These are phyloP conservation scores for Blastocystis hominis DNA, from an alignment of 352 stramenopile genomes.

Conservation along the genomic window DNA sequence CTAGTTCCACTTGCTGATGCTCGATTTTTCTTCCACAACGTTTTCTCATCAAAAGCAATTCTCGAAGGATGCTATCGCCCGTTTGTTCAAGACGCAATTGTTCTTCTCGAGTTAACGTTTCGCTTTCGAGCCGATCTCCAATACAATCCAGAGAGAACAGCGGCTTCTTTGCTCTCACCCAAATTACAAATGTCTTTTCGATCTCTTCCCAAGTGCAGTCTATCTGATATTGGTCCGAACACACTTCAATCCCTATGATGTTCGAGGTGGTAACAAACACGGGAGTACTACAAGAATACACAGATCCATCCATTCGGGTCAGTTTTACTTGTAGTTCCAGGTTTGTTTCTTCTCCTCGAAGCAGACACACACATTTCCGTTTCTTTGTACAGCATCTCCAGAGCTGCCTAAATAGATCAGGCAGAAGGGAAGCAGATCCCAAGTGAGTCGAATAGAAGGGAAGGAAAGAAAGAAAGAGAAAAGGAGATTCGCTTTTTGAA, in stretches of 20 bases:
- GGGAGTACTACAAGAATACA: background rate
- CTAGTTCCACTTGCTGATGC: conserved; percentile 3
- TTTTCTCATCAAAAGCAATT: conserved; percentile 8
- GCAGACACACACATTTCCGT: background rate
- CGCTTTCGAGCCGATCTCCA: background rate
- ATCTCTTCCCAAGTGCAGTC: background rate
- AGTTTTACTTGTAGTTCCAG: background rate
- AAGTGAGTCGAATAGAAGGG: conserved; percentile 1
- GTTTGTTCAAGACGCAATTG: background rate
- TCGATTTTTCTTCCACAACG: background rate
- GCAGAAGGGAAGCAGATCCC: background rate
- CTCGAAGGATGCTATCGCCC: background rate
- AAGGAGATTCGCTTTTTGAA: background rate
- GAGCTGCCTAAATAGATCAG: background rate
- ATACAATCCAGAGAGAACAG: background rate
- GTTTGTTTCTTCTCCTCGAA: background rate
- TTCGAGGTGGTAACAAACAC: background rate
- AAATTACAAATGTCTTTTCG: background rate
- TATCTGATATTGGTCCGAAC: background rate
- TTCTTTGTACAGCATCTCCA: background rate
- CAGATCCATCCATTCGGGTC: background rate
- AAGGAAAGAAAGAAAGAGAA: conserved; percentile 1
- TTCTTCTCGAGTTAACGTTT: background rate
- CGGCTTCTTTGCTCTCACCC: background rate
- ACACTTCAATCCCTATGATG: background rate